Evolutionary conservation across 306 rosid genomes (phyloP), one percentile per base, ranked within the genome.

Genomic region (Fagus crenata): DNA sequence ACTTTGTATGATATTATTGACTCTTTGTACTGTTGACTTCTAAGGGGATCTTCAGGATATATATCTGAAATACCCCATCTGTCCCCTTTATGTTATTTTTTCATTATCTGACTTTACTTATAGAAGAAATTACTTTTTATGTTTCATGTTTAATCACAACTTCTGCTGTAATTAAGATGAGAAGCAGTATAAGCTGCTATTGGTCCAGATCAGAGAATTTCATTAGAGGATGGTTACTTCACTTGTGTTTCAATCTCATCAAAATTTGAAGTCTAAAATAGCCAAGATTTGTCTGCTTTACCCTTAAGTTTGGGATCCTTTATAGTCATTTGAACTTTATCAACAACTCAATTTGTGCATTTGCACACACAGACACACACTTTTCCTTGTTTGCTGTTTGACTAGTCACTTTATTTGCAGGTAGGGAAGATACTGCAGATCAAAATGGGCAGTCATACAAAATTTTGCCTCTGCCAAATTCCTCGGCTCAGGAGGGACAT

Each of bases 401-500:
- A 85, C 83, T 83, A 75, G 77, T 82, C 78, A 65, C 72, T 78
- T 75, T 61, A 82, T 72, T 82, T 76, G 72, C 89, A 95, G 99
- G 99, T 78, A 89, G 79, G 69, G 81, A 81, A 64, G 91, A 83
- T 65, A 77, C 76, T 61, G 79, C 83, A 74, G 87, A 89, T 78
- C 90, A 81, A 71, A 86, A 75, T 82, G 90, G 85, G 81, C 86
- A 84, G 77, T 84, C 90, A 49, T 85, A 89, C 84, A 77, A 88
- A 42, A 49, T 80, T 75, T 73, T 83, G 53, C 85, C 89, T 77
- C 46, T 71, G 58, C 69, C 84, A 80, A 79, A 80, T 83, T 83
- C 92, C 60, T 84, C 89, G 56, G 82, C 87, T 59, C 92, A 86
- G 67, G 96, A 87, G 41, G 96, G 87, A 75, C 87, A 65, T 18